Percentiles rank a stretch among this genome's conserved stretches.
Conservation (phyloP, 2,329 filamentous ascomycete species). For the Paraphoma chrysanthemicola region DNA sequence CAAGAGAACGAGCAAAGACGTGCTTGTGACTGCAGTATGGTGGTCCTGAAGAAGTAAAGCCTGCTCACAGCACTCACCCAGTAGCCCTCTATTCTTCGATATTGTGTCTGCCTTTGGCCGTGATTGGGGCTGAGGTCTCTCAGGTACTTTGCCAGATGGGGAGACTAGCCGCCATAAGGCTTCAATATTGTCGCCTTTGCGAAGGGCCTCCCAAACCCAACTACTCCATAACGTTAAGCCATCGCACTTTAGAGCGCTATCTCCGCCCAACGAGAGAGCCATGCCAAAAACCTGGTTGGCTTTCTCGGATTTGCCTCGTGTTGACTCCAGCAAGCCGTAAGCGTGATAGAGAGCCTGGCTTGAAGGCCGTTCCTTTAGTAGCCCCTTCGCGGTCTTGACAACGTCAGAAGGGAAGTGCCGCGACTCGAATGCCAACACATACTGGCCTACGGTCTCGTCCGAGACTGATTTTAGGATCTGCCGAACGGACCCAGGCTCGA, state of each 20-base stretch:
- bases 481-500: slow-evolving; percentile 26
- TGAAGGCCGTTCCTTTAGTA: slow-evolving; percentile 72
- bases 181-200: slow-evolving; percentile 41
- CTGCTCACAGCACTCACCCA: slow-evolving; percentile 55
- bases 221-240: slow-evolving; percentile 62
- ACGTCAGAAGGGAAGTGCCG: slow-evolving; percentile 60
- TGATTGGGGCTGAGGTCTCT: not conserved
- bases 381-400: slow-evolving; percentile 73
- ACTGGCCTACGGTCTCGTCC: slow-evolving; percentile 66
- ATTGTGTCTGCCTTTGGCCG: slow-evolving; percentile 6
- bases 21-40: slow-evolving; percentile 58
- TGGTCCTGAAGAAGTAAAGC: slow-evolving; percentile 57
- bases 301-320: slow-evolving; percentile 62
- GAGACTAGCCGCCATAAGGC: slow-evolving; percentile 46
- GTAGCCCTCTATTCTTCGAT: slow-evolving; percentile 16
- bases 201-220: slow-evolving; percentile 70
- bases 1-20: slow-evolving; percentile 70
- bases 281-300: slow-evolving; percentile 72
- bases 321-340: slow-evolving; percentile 76
- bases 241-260: slow-evolving; percentile 60
- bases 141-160: slow-evolving; percentile 23
- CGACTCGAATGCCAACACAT: slow-evolving; percentile 73
- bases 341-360: slow-evolving; percentile 77
- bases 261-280: slow-evolving; percentile 65
- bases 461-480: slow-evolving; percentile 56